A percentile compares a stretch with the other conserved stretches of the same genome.
Evolutionary conservation across 75 land plant species (phyloP).

Genomic region (Cryptomeria japonica): DNA sequence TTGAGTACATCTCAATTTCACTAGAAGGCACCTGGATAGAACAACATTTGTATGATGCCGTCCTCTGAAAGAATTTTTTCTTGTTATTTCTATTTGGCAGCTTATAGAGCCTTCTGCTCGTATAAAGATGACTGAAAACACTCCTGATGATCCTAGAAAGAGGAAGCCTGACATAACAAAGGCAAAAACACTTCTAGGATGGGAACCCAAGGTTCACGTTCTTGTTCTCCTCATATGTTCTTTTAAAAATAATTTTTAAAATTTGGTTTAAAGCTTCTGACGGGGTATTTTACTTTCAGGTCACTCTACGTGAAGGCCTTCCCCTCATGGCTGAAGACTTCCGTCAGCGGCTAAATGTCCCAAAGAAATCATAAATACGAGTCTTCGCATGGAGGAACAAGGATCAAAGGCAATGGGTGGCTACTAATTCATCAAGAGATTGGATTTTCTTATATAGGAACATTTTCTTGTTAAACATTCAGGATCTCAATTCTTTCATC

Average conservation of each 20-base stretch:
- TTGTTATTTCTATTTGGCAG: constrained; percentile 37
- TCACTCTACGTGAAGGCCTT: constrained; percentile 79
- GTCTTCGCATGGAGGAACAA: not conserved
- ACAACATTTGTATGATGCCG: not conserved
- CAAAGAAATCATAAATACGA: constrained; percentile 20
- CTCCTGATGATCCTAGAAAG: constrained; percentile 95
- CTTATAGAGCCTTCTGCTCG: constrained; percentile 62
- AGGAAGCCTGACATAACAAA: constrained; percentile 87
- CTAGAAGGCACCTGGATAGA: not conserved
- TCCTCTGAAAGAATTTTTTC: not conserved
- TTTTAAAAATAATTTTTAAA: not conserved
- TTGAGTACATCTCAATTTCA: not conserved
- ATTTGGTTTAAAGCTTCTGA: not conserved
- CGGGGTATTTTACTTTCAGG: not conserved
- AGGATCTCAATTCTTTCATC: not conserved
- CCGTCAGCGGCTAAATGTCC: constrained; percentile 52
- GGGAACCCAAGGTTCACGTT: constrained; percentile 73
- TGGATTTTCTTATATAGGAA: not conserved
- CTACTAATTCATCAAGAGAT: not conserved
- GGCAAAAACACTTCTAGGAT: constrained; percentile 76
- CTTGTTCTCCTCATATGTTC: not conserved
- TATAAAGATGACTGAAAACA: constrained; percentile 72
- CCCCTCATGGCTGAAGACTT: constrained; percentile 94
- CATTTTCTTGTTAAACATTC: not conserved
- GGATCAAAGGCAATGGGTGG: not conserved